Evolutionary conservation across 2,329 filamentous ascomycete species (phyloP).

Genomic region (Trichophaea hybrida): DNA sequence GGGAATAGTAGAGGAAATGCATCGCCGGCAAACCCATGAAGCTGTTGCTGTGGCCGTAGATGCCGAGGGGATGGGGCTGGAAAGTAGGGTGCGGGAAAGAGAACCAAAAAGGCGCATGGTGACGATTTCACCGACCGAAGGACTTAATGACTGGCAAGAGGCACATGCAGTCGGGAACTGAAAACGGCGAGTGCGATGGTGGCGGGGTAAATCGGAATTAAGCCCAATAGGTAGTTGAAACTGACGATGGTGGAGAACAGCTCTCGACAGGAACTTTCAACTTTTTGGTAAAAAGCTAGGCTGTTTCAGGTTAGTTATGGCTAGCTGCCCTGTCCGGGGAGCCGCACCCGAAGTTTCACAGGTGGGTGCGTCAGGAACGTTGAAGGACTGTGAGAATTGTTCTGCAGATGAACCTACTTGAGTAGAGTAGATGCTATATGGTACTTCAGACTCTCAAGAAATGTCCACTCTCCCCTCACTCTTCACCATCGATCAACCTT

Average conservation of each 20-base stretch:
- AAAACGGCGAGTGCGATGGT: not conserved
- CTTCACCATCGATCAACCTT: no score
- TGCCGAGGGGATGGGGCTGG: not conserved
- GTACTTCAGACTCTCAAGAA: not conserved
- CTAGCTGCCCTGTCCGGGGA: no score
- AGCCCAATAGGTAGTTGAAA: not conserved
- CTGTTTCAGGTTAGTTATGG: not conserved
- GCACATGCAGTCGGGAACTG: not conserved
- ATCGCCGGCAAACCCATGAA: conserved; percentile 15
- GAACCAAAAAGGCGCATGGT: not conserved
- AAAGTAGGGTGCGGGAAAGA: not conserved
- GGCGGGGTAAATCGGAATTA: not conserved
- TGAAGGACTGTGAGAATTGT: no score
- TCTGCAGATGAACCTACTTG: no score
- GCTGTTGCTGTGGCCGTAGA: not conserved
- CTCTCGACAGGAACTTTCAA: not conserved
- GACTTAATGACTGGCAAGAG: not conserved
- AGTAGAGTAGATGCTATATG: no score
- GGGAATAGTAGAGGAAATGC: conserved; percentile 9
- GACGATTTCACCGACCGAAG: not conserved
- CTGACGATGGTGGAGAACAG: not conserved
- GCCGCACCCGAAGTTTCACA: no score
- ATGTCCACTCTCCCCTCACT: not conserved
- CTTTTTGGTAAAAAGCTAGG: not conserved
- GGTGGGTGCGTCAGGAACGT: no score